These are phyloP conservation scores for Galerina marginata DNA, from an alignment of 768 basidiomycete species.

Conservation along the genomic window DNA sequence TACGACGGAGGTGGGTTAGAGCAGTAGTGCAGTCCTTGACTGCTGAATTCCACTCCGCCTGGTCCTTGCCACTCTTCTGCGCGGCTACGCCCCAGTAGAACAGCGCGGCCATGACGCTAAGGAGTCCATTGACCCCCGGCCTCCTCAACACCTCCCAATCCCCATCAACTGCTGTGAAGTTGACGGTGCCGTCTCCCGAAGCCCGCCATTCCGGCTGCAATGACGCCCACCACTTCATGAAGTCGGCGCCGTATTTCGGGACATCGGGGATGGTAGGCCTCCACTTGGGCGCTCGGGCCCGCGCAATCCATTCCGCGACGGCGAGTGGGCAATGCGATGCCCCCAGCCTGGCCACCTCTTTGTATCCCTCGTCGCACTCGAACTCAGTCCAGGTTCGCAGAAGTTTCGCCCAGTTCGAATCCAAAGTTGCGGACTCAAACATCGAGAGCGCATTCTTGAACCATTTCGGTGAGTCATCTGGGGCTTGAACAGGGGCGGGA, in stretches of 20 bases:
- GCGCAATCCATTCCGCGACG: conserved; percentile 4
- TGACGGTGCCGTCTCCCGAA: neutral
- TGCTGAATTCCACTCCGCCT: too few species aligned
- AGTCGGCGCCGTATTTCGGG: neutral
- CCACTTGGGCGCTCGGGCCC: neutral
- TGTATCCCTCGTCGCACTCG: neutral
- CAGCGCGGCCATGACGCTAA: conserved; percentile 11
- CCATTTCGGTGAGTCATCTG: neutral
- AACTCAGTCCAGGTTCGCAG: neutral
- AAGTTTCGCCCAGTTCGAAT: neutral
- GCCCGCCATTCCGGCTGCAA: neutral
- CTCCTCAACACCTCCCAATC: conserved; percentile 10
- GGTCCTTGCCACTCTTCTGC: too few species aligned
- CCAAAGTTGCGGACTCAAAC: neutral
- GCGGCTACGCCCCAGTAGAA: conserved; percentile 12
- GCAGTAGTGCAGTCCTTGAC: too few species aligned
- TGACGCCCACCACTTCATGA: neutral
- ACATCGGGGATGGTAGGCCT: neutral
- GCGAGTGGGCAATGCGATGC: neutral
- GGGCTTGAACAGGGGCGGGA: neutral
- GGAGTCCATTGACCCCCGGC: conserved; percentile 14
- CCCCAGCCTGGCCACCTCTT: neutral
- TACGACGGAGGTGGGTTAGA: too few species aligned
- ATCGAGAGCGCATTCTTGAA: conserved; percentile 5
- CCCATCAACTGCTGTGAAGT: neutral